Base-by-base conservation (phyloP, 805 yeast species). In the Brettanomyces bruxellensis region DNA sequence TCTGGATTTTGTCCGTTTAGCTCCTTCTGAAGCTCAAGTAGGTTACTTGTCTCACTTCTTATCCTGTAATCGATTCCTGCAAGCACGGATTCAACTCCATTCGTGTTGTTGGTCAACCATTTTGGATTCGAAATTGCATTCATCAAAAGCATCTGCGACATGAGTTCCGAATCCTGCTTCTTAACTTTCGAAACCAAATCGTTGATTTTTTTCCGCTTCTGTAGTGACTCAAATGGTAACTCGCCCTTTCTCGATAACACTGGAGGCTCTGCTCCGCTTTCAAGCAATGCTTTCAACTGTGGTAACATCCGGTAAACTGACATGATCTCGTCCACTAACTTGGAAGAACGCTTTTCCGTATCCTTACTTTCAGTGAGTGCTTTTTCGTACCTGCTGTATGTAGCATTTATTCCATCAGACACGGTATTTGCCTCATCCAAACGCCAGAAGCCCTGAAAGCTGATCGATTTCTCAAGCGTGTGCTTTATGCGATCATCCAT, bases 61-160 rank as follows among this genome's bases (percentile, higher is more conserved):
- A 60, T 40, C 45, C 52, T 54, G 22, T 55, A 41, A 43, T 64
- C 65, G 22, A 66, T 45, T 13, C 52, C 52, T 4, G 59, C 51
- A 5, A 69, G 43, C 23, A 67, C 40, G 11, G 47, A 45, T n/a
- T 56, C 56, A 36, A 71, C 52, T 9, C 54, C 54, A 12, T 47
- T 39, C 25, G 66, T 63, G 38, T 54, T 53, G 4, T 54, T 45
- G 7, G 61, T 43, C 5, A 70, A 41, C 13, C 53, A 52, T 11
- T 59, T 62, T 22, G 66, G 69, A 37, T 61, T 59, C 9, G 56
- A 25, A 8, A 52, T 44, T 38, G 61, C 53, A 35, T 64, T 63
- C 39, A 61, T 32, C 3, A 63, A 24, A 14, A 65, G 46, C 6
- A 65, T 35, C n/a, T 51, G 51, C 4, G 61, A 51, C 25, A 58